Base-by-base conservation (phyloP, 257 asterid species). In the Forsythia suspensa region DNA sequence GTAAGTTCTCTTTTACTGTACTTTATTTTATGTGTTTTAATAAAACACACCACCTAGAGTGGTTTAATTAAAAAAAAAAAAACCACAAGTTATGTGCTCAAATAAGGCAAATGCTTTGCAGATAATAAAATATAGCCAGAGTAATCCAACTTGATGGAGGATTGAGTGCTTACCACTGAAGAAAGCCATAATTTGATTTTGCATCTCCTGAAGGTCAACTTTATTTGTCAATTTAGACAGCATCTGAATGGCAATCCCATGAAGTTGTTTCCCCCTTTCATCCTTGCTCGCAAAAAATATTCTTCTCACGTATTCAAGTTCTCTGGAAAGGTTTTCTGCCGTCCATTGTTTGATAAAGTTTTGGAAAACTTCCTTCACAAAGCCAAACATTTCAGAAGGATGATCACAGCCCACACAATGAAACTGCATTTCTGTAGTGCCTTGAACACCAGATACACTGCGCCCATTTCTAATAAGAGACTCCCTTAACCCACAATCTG, bases 361-460 rank as follows among this genome's bases (percentile, higher is more conserved):
- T 81, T 81, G 92, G 84, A 95, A 95, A 82, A 93, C 99, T 85
- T 92, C 99, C 85, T 95, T 95, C 46, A 95, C 97, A 74, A 95
- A 95, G 72, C 99, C 99, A 72, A 93, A 95, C 99, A 95, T 95
- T 87, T 95, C 99, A 72, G 99, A 95, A 72, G 97, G 98, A 87
- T 93, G 99, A 77, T 80, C 91, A 79, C 99, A 95, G 18, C 97
- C 99, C 86, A 93, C 92, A 80, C 99, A 95, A 84, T 95, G 96
- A 77, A 95, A 95, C 84, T 95, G 99, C 98, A 95, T 93, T 87
- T 93, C 97, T 8, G 90, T 86, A 75, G 90, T 80, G 81, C 96
- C 96, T 71, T 82, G 87, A 78, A 83, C 79, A 77, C 95, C 92
- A 55, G 89, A 79, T 66, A 87, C 92, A 84, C 97, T 92, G 10